Evolutionary conservation across 2,329 filamentous ascomycete species (phyloP), one percentile per base, ranked within the genome.

Genomic region (Alternaria panax): DNA sequence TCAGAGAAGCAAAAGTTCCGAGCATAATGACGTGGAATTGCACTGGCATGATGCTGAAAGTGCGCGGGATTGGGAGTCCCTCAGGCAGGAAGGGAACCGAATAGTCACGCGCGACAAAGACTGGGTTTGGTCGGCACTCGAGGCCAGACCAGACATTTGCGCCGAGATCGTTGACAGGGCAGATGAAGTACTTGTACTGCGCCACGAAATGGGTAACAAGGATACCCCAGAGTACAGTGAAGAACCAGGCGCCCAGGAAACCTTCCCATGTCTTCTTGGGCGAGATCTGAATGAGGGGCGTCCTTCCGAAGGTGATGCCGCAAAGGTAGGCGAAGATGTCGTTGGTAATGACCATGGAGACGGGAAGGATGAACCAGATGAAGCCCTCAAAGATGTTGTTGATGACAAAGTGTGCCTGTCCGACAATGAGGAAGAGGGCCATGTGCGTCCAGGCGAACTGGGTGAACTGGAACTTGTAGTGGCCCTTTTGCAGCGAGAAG

Each of bases 391-490:
- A 96, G 67, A 99, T 91, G 80, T 99, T 99, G 86, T 99, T 99
- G 92, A 99, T 98, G 82, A 98, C 92, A 79, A 99, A 99, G 79
- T 99, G 95, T 14, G 95, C 93, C 80, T 99, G 93, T 6, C 97
- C 93, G 38, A 98, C 94, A 72, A 99, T 97, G 73, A 99, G 85
- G 83, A 96, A 98, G 20, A 99, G 87, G 5, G 96, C 95, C 93
- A 99, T 98, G 79, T 99, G 95, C 14, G 95, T 98, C 95, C 95
- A 99, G 54, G 93, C 95, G 74, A 98, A 99, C 80, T 99, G 95
- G 63, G 93, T 97, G 81, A 99, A 99, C 80, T 99, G 95, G 82
- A 99, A 98, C 78, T 90, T 92, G 84, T 98, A 97, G 80, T 98
- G 92, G 41, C 94, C 93, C 68, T 96, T 94, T 80, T 97, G 92